Evolutionary conservation across 192 early-diverging fungal genomes (phyloP), one percentile per base, ranked within the genome.

Genomic region (Gigaspora rosea): DNA sequence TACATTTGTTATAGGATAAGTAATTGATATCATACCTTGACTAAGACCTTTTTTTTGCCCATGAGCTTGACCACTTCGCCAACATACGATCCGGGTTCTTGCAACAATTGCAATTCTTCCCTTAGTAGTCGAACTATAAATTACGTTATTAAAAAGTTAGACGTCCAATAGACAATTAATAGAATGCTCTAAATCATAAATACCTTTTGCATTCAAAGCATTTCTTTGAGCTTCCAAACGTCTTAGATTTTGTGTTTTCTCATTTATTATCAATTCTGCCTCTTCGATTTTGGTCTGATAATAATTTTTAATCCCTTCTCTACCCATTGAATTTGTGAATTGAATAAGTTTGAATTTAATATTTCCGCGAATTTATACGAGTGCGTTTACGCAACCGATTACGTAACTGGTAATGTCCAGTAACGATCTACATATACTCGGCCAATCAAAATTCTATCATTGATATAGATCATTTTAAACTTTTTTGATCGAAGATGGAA

Each of bases 211-310:
- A 75, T 99, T 99, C 72, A 99, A 85, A 74, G 95, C 92, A 84
- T 99, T 99, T 68, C 97, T 90, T 84, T 99, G 97, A 5, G 97
- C 97, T 87, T 99, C 97, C 36, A 99, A 90, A 83, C 97, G 96
- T 63, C 96, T 89, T 78, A 99, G 87, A 86, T 99, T 97, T 83
- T 97, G 96, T 11, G 95, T 93, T 85, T 94, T 96, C 78, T 92
- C 87, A 71, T 93, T 91, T 85, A 93, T 96, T 72, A 91, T 87
- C 57, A 92, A 89, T 79, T 98, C 97, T 8, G 94, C 89, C 76
- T 94, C 91, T 84, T 98, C 91, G 78, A 93, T 93, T 81, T 92
- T 92, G 79, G 90, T 83, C 79, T 90, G 82, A 73, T 93, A 92
- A 76, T 93, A 94, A 52, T 88, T 85, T 77, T 91, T 90, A 68